phyloP scores from a whole-genome alignment of 768 basidiomycete genomes.

The Mycena vitilis region DNA sequence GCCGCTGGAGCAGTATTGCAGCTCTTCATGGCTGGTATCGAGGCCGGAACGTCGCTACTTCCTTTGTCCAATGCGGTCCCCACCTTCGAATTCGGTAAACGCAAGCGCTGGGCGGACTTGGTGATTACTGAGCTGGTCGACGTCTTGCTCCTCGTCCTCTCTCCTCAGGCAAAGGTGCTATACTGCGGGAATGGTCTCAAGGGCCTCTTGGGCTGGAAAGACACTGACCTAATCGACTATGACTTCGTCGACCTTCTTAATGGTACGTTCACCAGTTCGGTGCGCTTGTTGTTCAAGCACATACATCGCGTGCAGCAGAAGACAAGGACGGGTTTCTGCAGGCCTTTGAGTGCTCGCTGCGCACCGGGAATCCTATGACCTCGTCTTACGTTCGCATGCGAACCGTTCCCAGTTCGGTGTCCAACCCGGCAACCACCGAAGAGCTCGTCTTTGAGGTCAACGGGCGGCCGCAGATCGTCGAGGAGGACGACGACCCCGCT shows the following conservation, averaged over 20 bases:
- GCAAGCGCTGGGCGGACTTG: slow-evolving; percentile 89
- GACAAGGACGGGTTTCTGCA: slow-evolving; percentile 68
- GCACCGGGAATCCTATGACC: slow-evolving; percentile 58
- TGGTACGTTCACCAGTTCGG: slow-evolving; percentile 52
- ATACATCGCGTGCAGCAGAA: slow-evolving; percentile 54
- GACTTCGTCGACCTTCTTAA: slow-evolving; percentile 75
- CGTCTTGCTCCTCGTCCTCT: slow-evolving; percentile 75
- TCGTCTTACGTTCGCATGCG: slow-evolving; percentile 72
- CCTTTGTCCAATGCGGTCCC: slow-evolving; percentile 31
- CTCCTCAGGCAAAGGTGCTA: slow-evolving; percentile 68
- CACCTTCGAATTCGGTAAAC: slow-evolving; percentile 85
- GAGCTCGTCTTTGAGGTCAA: slow-evolving; percentile 79
- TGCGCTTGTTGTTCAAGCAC: slow-evolving; percentile 17
- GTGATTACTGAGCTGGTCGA: slow-evolving; percentile 82
- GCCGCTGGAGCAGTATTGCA: no score
- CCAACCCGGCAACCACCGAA: slow-evolving; percentile 41
- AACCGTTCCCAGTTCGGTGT: slow-evolving; percentile 45
- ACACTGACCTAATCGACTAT: slow-evolving; percentile 76
- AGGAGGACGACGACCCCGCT: slow-evolving; percentile 40
- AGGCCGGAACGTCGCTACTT: slow-evolving; percentile 13
- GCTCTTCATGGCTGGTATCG: slow-evolving; percentile 16
- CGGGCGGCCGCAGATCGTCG: slow-evolving; percentile 68
- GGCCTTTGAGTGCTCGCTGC: slow-evolving; percentile 68
- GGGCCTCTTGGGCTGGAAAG: slow-evolving; percentile 83
- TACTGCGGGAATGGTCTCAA: slow-evolving; percentile 76